A percentile compares a stretch with the other conserved stretches of the same genome.
Conservation (phyloP, 768 basidiomycete genomes). For the Russula earlei region DNA sequence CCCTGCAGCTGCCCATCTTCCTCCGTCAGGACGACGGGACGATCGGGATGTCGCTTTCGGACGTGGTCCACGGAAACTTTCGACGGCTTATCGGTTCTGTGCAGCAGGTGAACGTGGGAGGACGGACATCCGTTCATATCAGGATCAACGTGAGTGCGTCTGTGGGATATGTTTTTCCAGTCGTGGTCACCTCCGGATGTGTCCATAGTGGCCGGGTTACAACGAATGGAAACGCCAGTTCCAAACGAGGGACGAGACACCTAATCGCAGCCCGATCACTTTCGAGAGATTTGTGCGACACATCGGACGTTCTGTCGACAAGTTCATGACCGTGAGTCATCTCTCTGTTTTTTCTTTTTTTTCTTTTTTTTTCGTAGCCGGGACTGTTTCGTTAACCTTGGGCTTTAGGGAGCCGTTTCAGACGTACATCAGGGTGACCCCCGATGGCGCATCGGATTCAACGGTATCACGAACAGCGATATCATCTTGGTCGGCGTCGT, state of each 20-base stretch:
- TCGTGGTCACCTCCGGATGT: background rate
- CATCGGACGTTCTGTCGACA: constrained; percentile 17
- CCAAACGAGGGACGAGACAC: constrained; percentile 19
- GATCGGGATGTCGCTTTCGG: constrained; percentile 15
- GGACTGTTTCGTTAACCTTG: background rate
- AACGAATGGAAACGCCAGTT: constrained; percentile 20
- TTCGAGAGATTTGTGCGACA: constrained; percentile 17
- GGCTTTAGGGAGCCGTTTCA: constrained; percentile 3
- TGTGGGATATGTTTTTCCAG: background rate
- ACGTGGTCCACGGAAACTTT: constrained; percentile 16
- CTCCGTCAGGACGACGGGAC: constrained; percentile 17
- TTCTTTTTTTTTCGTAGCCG: too few relatives aligned
- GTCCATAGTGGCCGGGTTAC: constrained; percentile 18
- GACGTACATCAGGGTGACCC: constrained; percentile 11
- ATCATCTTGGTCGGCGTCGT: constrained; percentile 15
- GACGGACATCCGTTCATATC: constrained; percentile 17
- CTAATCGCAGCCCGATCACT: constrained; percentile 16
- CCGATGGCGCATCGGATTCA: constrained; percentile 15
- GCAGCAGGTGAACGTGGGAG: constrained; percentile 11
- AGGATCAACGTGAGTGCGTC: constrained; percentile 13
- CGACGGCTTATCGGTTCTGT: constrained; percentile 12
- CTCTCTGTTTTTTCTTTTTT: too few relatives aligned
- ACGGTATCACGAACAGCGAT: constrained; percentile 14
- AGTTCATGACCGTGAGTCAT: constrained; percentile 14
- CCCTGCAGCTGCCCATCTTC: constrained; percentile 18